Evolutionary conservation across 768 basidiomycete genomes (phyloP).

Genomic region (Strobilomyces confusus): DNA sequence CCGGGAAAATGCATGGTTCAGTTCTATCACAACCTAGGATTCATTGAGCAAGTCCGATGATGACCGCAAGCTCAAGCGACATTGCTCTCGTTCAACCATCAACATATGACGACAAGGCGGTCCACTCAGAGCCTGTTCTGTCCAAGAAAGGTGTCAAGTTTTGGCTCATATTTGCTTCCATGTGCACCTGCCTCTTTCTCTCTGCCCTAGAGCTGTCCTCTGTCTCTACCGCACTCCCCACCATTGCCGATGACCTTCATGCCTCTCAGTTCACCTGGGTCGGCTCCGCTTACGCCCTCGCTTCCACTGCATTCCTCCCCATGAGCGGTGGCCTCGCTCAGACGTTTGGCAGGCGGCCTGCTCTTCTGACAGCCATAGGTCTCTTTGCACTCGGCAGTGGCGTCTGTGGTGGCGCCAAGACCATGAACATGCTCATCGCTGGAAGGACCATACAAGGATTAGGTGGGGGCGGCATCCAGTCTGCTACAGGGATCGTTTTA

Average conservation of each 20-base stretch:
- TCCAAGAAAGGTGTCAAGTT: constrained; percentile 16
- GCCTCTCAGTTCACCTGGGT: constrained; percentile 43
- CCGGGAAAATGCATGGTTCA: too few relatives aligned
- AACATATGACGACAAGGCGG: too few relatives aligned
- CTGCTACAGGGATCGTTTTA: constrained; percentile 39
- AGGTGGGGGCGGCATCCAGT: constrained; percentile 38
- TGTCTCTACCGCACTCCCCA: constrained; percentile 41
- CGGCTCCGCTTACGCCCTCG: constrained; percentile 39
- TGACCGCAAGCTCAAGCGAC: too few relatives aligned
- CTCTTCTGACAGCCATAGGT: constrained; percentile 28
- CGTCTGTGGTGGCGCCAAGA: constrained; percentile 39
- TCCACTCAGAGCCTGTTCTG: too few relatives aligned
- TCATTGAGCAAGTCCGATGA: too few relatives aligned
- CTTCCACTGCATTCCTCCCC: constrained; percentile 40
- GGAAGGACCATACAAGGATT: constrained; percentile 40
- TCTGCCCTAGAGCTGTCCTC: constrained; percentile 31
- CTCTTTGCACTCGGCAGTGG: constrained; percentile 41
- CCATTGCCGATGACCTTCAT: constrained; percentile 37
- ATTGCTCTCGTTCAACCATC: too few relatives aligned
- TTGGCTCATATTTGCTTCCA: constrained; percentile 30
- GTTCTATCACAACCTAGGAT: too few relatives aligned
- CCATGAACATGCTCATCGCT: constrained; percentile 39
- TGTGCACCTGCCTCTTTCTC: constrained; percentile 28
- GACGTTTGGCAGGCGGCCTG: constrained; percentile 37
- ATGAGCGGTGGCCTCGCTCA: constrained; percentile 36